Evolutionary conservation across 2,329 filamentous ascomycete genomes (phyloP).

Genomic region (Fusarium virguliforme): DNA sequence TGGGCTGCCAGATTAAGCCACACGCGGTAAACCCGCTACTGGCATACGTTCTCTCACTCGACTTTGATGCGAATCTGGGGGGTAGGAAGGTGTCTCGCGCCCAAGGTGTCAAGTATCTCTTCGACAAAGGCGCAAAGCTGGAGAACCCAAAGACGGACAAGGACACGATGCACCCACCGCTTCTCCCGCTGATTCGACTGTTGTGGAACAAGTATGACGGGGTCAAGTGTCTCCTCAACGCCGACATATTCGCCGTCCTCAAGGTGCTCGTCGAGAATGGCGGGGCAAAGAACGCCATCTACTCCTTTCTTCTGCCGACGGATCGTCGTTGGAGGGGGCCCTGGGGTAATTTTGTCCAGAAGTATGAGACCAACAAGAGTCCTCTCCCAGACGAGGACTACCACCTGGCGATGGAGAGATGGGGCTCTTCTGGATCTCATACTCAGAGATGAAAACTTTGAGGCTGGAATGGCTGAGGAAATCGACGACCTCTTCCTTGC

Average conservation of each 20-base stretch:
- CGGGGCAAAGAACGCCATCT: not conserved
- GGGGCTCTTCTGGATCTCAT: not conserved
- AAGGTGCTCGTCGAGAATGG: not conserved
- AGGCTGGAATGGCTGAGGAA: not conserved
- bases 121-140: not conserved
- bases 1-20: not conserved
- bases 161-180: not conserved
- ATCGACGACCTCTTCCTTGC: not conserved
- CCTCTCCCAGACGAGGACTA: not conserved
- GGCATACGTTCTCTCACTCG: not conserved
- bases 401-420: not conserved
- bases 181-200: not conserved
- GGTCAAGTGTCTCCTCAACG: not conserved
- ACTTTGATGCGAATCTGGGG: not conserved
- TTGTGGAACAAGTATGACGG: not conserved
- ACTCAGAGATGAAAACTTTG: slow-evolving; percentile 7
- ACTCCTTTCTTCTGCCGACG: not conserved
- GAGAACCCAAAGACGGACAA: not conserved
- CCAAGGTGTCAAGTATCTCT: not conserved
- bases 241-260: not conserved
- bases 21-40: not conserved
- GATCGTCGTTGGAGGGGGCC: not conserved
- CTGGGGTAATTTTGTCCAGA: too few species aligned
- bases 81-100: not conserved
- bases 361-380: not conserved